A percentile compares a stretch with the other conserved stretches of the same genome.
Evolutionary conservation across 2,329 filamentous ascomycete genomes (phyloP).

Genomic region (Uncinocarpus reesii): DNA sequence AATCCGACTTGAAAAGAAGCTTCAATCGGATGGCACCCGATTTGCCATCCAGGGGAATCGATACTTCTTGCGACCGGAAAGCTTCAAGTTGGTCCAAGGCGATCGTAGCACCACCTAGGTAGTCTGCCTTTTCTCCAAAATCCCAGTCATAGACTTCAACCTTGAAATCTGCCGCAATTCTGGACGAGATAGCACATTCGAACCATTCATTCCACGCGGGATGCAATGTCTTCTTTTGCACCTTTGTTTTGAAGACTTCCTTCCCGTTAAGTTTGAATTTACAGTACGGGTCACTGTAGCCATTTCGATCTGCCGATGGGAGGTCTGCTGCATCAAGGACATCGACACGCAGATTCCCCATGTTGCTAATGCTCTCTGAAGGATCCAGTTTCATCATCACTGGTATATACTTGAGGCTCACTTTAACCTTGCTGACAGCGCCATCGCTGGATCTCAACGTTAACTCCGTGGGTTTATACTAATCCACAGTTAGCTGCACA

Average conservation of each 20-base stretch:
- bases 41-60: slow-evolving; percentile 72
- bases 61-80: slow-evolving; percentile 67
- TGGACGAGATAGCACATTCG: slow-evolving; percentile 68
- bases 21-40: slow-evolving; percentile 73
- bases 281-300: slow-evolving; percentile 94
- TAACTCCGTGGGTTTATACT: slow-evolving; percentile 83
- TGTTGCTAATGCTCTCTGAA: slow-evolving; percentile 97
- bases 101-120: slow-evolving; percentile 66
- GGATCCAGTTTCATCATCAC: slow-evolving; percentile 90
- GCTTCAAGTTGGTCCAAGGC: slow-evolving; percentile 72
- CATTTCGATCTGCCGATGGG: slow-evolving; percentile 90
- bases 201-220: slow-evolving; percentile 96
- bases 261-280: slow-evolving; percentile 85
- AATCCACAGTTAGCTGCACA: slow-evolving; percentile 14
- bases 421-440: slow-evolving; percentile 65
- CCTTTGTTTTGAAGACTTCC: slow-evolving; percentile 89
- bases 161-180: slow-evolving; percentile 72
- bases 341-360: slow-evolving; percentile 89
- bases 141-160: slow-evolving; percentile 91
- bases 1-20: slow-evolving; percentile 85
- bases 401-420: slow-evolving; percentile 90
- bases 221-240: slow-evolving; percentile 90
- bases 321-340: slow-evolving; percentile 76
- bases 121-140: slow-evolving; percentile 89
- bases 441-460: slow-evolving; percentile 70